Percentiles rank a stretch among this genome's conserved stretches.
phyloP scores from a whole-genome alignment of 2,329 filamentous ascomycete species.

The Ilyonectria destructans region DNA sequence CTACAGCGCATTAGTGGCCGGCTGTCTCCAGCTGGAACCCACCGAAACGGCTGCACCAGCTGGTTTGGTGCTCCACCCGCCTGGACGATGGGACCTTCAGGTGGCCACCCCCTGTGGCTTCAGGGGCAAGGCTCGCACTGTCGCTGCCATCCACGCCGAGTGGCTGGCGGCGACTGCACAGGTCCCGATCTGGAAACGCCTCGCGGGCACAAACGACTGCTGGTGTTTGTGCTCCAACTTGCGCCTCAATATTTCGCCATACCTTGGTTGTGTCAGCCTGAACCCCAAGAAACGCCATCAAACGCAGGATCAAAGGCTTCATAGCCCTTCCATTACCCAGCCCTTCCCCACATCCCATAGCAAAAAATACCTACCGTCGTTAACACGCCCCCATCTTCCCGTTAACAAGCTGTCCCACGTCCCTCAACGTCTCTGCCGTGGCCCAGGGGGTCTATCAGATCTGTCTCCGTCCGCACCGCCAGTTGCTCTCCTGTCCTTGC shows the following conservation, averaged over 20 bases:
- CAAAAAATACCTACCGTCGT: not conserved
- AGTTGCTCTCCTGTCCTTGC: slow-evolving; percentile 1
- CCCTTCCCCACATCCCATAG: slow-evolving; percentile 5
- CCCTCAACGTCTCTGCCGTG: slow-evolving; percentile 46
- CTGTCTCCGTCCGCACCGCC: slow-evolving; percentile 1
- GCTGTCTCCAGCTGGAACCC: slow-evolving; percentile 17
- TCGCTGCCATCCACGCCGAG: not conserved
- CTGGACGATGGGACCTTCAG: slow-evolving; percentile 5
- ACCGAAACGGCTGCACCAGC: slow-evolving; percentile 20
- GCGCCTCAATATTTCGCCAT: not conserved
- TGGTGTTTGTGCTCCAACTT: not conserved
- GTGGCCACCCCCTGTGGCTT: slow-evolving; percentile 8
- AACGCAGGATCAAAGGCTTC: not conserved
- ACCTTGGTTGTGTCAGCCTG: not conserved
- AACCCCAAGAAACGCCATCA: not conserved
- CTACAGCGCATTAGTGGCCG: slow-evolving; percentile 18
- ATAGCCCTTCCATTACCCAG: not conserved
- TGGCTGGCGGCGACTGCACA: not conserved
- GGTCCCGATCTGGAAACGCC: slow-evolving; percentile 1
- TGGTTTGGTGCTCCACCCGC: slow-evolving; percentile 1
- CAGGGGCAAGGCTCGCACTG: not conserved
- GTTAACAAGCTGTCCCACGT: slow-evolving; percentile 48
- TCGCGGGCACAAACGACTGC: not conserved
- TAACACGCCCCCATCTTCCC: slow-evolving; percentile 28
- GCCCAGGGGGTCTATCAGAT: slow-evolving; percentile 28